phyloP scores from a whole-genome alignment of 2,329 filamentous ascomycete species.

The Hymenoscyphus fraxineus region DNA sequence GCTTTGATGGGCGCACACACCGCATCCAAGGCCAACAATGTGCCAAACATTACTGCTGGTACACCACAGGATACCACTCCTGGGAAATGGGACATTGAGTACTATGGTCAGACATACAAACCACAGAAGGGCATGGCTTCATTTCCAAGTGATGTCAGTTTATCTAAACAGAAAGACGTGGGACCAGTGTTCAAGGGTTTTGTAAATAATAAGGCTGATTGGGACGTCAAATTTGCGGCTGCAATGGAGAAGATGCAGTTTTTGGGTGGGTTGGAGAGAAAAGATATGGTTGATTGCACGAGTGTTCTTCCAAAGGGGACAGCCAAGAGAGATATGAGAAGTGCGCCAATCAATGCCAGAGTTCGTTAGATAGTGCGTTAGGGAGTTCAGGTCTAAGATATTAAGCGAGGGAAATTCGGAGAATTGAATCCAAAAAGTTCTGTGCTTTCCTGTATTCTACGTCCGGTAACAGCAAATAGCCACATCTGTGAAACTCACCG shows the following conservation, averaged over 20 bases:
- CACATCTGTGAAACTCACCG: too few species aligned
- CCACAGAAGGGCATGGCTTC: conserved; percentile 51
- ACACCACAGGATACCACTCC: conserved; percentile 36
- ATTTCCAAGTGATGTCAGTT: conserved; percentile 85
- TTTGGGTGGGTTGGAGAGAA: conserved; percentile 9
- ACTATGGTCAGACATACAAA: conserved; percentile 34
- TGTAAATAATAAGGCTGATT: conserved; percentile 35
- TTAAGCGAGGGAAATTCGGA: neutral
- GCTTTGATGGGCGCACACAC: conserved; percentile 39
- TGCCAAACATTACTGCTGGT: conserved; percentile 29
- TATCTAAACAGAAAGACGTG: conserved; percentile 81
- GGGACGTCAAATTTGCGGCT: conserved; percentile 34
- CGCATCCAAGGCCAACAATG: conserved; percentile 32
- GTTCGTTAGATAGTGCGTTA: conserved; percentile 5
- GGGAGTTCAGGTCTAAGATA: neutral
- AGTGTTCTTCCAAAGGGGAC: conserved; percentile 14
- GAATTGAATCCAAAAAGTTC: neutral
- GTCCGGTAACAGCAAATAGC: neutral
- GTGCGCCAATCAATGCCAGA: conserved; percentile 13
- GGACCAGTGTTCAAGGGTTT: conserved; percentile 37
- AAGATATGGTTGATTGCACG: conserved; percentile 17
- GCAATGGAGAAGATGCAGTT: conserved; percentile 23
- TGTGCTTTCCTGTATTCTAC: neutral
- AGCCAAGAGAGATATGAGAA: conserved; percentile 16
- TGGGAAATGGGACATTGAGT: conserved; percentile 37